These are phyloP conservation scores for Quercus tomentella DNA, from an alignment of 331 rosid genomes.

Conservation along the genomic window DNA sequence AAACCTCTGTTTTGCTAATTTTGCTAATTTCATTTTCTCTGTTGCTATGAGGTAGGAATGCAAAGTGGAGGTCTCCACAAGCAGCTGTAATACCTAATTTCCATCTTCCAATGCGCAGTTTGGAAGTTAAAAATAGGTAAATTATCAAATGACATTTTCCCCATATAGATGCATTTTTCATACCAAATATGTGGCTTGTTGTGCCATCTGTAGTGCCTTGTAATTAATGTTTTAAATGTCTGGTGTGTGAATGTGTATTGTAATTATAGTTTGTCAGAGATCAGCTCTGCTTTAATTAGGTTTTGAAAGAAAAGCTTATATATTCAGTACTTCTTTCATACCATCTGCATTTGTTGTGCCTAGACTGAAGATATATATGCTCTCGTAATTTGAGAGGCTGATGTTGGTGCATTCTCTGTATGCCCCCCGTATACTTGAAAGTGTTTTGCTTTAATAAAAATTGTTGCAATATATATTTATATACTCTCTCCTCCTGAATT, in stretches of 20 bases:
- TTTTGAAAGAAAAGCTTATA: not conserved
- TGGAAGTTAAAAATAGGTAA: constrained; percentile 63
- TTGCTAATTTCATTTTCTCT: not conserved
- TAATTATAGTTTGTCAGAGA: not conserved
- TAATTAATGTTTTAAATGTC: no score
- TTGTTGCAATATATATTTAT: not conserved
- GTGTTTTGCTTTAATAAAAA: no score
- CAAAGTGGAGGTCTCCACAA: constrained; percentile 52
- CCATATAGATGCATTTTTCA: not conserved
- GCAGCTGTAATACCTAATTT: constrained; percentile 44
- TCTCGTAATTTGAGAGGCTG: no score
- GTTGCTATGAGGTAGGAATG: constrained; percentile 38
- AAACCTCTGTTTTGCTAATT: not conserved
- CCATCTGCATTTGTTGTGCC: not conserved
- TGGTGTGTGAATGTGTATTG: no score
- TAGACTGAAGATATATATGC: not conserved
- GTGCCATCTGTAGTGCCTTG: no score
- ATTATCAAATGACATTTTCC: not conserved
- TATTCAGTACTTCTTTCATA: not conserved
- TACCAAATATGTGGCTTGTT: no score
- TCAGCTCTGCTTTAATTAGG: not conserved
- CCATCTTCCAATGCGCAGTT: constrained; percentile 71
- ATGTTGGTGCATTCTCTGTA: no score
- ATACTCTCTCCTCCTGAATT: not conserved
- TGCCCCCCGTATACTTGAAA: no score